These are phyloP conservation scores for Elongisporangium undulatum DNA, from an alignment of 352 stramenopile genomes.

Conservation along the genomic window DNA sequence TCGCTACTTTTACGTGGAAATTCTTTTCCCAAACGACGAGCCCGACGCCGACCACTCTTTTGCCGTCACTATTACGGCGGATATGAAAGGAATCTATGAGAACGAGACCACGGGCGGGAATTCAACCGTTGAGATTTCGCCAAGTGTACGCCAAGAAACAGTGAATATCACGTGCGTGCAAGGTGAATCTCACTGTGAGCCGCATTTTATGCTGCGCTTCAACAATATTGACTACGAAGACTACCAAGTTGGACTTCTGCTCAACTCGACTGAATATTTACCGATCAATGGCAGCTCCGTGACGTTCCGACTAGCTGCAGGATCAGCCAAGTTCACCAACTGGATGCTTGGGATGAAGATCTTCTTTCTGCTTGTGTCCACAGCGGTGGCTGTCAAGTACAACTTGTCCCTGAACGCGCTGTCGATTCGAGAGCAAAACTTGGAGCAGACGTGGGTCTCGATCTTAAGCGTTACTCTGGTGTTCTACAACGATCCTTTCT, in stretches of 20 bases:
- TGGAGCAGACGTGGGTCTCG: conserved; percentile 54
- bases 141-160: conserved; percentile 25
- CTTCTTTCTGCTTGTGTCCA: conserved; percentile 46
- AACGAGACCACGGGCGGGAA: conserved; percentile 26
- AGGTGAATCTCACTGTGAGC: conserved; percentile 25
- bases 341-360: conserved; percentile 58
- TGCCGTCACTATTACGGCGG: conserved; percentile 44
- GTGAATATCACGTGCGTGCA: conserved; percentile 28
- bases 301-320: conserved; percentile 56
- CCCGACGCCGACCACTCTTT: conserved; percentile 26
- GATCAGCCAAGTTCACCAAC: conserved; percentile 37
- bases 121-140: conserved; percentile 33
- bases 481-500: conserved; percentile 64
- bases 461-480: conserved; percentile 39
- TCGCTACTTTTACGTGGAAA: conserved; percentile 60
- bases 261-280: conserved; percentile 39
- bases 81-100: conserved; percentile 43
- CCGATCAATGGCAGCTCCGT: conserved; percentile 31
- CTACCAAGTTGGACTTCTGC: conserved; percentile 53
- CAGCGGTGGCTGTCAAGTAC: conserved; percentile 33
- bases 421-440: conserved; percentile 41
- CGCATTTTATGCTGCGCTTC: conserved; percentile 49
- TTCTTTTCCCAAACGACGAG: conserved; percentile 40
- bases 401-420: conserved; percentile 36
- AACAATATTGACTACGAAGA: conserved; percentile 47